Evolutionary conservation across 73 alveolate species (phyloP).

Genomic region (Effrenium voratum): DNA sequence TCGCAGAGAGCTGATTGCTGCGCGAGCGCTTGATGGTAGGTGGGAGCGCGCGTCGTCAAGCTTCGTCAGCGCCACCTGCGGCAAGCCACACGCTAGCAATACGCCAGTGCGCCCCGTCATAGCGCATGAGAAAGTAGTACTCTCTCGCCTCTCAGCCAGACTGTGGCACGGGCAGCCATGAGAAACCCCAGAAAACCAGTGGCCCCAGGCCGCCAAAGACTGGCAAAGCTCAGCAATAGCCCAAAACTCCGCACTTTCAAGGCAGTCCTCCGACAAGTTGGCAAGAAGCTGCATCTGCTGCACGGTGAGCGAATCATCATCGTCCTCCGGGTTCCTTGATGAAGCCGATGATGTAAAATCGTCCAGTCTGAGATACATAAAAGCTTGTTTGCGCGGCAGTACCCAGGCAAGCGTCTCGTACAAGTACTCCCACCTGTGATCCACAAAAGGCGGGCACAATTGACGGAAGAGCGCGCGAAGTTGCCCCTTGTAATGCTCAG

Average conservation of each 20-base stretch:
- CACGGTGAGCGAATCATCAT: no score
- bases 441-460: neutral
- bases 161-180: conserved; percentile 29
- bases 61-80: neutral
- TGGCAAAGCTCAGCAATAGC: neutral
- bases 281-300: no score
- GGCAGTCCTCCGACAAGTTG: no score
- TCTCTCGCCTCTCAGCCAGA: neutral
- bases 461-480: neutral
- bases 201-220: neutral
- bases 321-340: no score
- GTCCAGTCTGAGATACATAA: neutral
- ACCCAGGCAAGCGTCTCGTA: neutral
- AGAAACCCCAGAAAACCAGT: neutral
- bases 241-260: no score
- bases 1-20: neutral
- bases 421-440: neutral
- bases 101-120: conserved; percentile 14
- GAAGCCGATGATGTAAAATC: neutral
- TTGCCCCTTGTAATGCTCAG: neutral
- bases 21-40: neutral
- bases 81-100: neutral
- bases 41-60: neutral
- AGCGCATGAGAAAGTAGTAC: neutral
- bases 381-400: neutral